These are phyloP conservation scores for Fusarium transvaalense DNA, from an alignment of 2,329 filamentous ascomycete genomes.

Conservation along the genomic window DNA sequence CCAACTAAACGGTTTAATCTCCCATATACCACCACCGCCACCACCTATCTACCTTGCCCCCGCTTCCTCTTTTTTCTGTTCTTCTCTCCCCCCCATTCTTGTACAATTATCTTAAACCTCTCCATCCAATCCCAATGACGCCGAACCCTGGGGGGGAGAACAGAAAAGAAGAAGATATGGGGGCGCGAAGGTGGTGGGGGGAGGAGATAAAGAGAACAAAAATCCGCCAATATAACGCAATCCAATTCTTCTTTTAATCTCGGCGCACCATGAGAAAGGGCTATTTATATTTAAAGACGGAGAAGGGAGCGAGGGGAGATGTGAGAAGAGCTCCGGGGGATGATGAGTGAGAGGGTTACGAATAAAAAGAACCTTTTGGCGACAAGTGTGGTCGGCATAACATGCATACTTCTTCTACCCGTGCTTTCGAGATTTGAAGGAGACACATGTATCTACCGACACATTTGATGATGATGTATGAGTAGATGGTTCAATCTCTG, in stretches of 20 bases:
- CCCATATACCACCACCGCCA: slow-evolving; percentile 16
- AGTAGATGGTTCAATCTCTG: slow-evolving; percentile 30
- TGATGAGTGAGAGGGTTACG: slow-evolving; percentile 20
- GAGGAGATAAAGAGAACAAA: slow-evolving; percentile 27
- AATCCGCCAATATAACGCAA: slow-evolving; percentile 26
- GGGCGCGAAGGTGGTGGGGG: slow-evolving; percentile 1
- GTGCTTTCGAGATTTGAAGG: not conserved
- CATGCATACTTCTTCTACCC: slow-evolving; percentile 8
- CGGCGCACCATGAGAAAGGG: slow-evolving; percentile 40
- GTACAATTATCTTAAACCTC: slow-evolving; percentile 45
- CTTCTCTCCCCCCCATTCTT: slow-evolving; percentile 36
- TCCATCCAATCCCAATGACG: slow-evolving; percentile 32
- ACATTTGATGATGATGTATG: slow-evolving; percentile 13
- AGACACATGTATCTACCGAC: not conserved
- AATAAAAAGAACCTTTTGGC: slow-evolving; percentile 29
- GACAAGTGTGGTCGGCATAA: slow-evolving; percentile 19
- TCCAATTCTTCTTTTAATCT: slow-evolving; percentile 36
- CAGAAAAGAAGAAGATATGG: slow-evolving; percentile 10
- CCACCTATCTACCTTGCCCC: not conserved
- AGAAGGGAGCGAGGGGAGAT: slow-evolving; percentile 6
- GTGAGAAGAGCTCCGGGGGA: slow-evolving; percentile 4
- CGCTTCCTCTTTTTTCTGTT: slow-evolving; percentile 1
- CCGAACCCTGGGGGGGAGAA: slow-evolving; percentile 14
- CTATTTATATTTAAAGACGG: slow-evolving; percentile 35
- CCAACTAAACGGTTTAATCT: slow-evolving; percentile 66